These are phyloP conservation scores for Gastrodia elata DNA, from an alignment of 106 monocot genomes.

Conservation along the genomic window DNA sequence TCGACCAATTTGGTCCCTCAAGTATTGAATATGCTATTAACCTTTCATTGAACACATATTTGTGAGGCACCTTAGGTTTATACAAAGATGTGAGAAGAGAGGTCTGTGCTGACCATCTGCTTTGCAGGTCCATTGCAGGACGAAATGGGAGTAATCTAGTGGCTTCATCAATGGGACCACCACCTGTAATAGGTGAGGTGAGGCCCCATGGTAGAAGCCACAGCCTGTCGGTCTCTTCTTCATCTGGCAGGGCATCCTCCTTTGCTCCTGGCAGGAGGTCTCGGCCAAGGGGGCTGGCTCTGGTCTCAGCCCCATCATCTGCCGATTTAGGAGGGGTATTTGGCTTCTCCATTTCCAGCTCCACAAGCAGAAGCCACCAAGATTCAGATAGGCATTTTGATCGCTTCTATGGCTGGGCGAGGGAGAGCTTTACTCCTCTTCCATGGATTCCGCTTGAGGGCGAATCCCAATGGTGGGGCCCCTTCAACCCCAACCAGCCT, in stretches of 20 bases:
- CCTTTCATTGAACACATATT: no score
- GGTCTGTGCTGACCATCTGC: background rate
- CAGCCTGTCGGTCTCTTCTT: slow-evolving; percentile 28
- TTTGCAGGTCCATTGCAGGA: slow-evolving; percentile 22
- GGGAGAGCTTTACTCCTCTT: slow-evolving; percentile 14
- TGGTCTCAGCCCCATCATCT: slow-evolving; percentile 17
- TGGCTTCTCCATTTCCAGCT: slow-evolving; percentile 20
- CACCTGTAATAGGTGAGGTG: slow-evolving; percentile 24
- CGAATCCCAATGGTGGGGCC: slow-evolving; percentile 55
- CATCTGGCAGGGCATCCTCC: slow-evolving; percentile 6
- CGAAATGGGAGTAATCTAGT: slow-evolving; percentile 26
- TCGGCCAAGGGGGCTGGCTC: slow-evolving; percentile 18
- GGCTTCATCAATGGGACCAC: slow-evolving; percentile 14
- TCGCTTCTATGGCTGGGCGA: slow-evolving; percentile 28
- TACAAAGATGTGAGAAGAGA: background rate
- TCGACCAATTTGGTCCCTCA: no score
- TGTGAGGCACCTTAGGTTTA: no score
- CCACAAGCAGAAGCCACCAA: slow-evolving; percentile 8
- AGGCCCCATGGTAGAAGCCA: slow-evolving; percentile 21
- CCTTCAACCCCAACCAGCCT: slow-evolving; percentile 34
- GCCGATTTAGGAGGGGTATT: slow-evolving; percentile 17
- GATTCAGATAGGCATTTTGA: slow-evolving; percentile 13
- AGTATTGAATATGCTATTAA: no score
- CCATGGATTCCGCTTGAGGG: slow-evolving; percentile 63
- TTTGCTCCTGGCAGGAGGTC: slow-evolving; percentile 15